Evolutionary conservation across 2,329 filamentous ascomycete species (phyloP).

Genomic region (Dissoconium aciculare): DNA sequence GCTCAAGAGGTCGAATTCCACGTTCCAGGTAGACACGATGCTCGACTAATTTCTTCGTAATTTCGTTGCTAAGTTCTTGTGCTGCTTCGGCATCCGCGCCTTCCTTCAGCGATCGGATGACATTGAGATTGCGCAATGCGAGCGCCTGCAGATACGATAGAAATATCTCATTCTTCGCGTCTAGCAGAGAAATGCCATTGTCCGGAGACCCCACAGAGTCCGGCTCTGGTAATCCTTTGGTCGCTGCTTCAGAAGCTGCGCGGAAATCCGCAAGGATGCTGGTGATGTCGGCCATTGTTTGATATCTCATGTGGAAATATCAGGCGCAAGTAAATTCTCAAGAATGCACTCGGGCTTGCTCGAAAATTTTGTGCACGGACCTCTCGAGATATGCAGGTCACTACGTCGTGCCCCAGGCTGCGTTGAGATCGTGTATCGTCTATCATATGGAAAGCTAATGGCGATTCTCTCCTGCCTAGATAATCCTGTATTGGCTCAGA

Average conservation of each 20-base stretch:
- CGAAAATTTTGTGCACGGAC: too few relatives aligned
- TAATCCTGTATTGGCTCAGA: too few relatives aligned
- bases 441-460: too few relatives aligned
- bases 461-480: too few relatives aligned
- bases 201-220: conserved; percentile 54
- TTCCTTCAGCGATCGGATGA: conserved; percentile 25
- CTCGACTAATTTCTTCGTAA: conserved; percentile 78
- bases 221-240: conserved; percentile 37
- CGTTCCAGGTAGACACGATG: conserved; percentile 86
- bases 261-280: conserved; percentile 32
- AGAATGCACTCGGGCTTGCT: too few relatives aligned
- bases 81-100: conserved; percentile 23
- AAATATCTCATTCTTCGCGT: conserved; percentile 93
- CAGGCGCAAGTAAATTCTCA: too few relatives aligned
- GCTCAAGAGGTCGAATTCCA: conserved; percentile 78
- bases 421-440: too few relatives aligned
- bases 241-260: conserved; percentile 50
- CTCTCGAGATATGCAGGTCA: too few relatives aligned
- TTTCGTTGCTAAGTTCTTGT: conserved; percentile 44
- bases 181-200: conserved; percentile 84
- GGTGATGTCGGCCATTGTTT: conserved; percentile 26
- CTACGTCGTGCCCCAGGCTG: too few relatives aligned
- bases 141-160: conserved; percentile 92
- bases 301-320: too few relatives aligned
- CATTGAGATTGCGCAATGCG: conserved; percentile 48